Evolutionary conservation across 371 early-diverging fungal genomes (phyloP).

Genomic region (Zancudomyces culisetae): DNA sequence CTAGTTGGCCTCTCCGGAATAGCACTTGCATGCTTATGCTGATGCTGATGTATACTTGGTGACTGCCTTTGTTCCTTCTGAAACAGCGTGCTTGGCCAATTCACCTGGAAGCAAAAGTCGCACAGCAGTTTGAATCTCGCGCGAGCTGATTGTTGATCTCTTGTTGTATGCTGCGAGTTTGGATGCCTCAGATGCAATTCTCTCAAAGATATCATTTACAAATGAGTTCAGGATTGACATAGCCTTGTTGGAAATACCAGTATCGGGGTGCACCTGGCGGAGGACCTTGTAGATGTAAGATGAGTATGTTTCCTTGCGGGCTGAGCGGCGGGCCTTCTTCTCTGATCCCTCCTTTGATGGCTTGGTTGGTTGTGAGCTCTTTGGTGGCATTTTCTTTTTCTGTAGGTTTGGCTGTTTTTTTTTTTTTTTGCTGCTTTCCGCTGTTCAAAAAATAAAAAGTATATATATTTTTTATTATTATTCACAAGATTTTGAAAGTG

Average conservation of each 20-base stretch:
- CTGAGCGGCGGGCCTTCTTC: slow-evolving; percentile 27
- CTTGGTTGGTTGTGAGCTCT: slow-evolving; percentile 17
- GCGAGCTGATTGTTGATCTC: slow-evolving; percentile 81
- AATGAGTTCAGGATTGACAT: slow-evolving; percentile 97
- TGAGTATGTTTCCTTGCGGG: slow-evolving; percentile 79
- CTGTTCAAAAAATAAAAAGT: too few relatives aligned
- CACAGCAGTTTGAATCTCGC: slow-evolving; percentile 89
- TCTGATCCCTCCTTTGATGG: slow-evolving; percentile 32
- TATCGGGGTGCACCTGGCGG: slow-evolving; percentile 94
- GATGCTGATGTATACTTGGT: slow-evolving; percentile 88
- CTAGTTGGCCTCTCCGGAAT: too few relatives aligned
- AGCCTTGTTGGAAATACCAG: slow-evolving; percentile 96
- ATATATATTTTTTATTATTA: too few relatives aligned
- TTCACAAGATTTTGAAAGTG: too few relatives aligned
- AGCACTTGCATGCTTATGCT: too few relatives aligned
- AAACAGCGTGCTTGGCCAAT: slow-evolving; percentile 92
- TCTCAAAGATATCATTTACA: slow-evolving; percentile 93
- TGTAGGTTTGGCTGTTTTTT: too few relatives aligned
- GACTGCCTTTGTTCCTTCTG: slow-evolving; percentile 94
- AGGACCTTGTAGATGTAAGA: slow-evolving; percentile 93
- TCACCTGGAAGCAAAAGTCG: slow-evolving; percentile 88
- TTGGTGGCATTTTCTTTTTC: slow-evolving; percentile 5
- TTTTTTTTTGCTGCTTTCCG: too few relatives aligned
- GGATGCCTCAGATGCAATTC: slow-evolving; percentile 76
- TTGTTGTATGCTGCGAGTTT: slow-evolving; percentile 86